These are phyloP conservation scores for Logfia minima DNA, from an alignment of 129 eudicot species.

Conservation along the genomic window DNA sequence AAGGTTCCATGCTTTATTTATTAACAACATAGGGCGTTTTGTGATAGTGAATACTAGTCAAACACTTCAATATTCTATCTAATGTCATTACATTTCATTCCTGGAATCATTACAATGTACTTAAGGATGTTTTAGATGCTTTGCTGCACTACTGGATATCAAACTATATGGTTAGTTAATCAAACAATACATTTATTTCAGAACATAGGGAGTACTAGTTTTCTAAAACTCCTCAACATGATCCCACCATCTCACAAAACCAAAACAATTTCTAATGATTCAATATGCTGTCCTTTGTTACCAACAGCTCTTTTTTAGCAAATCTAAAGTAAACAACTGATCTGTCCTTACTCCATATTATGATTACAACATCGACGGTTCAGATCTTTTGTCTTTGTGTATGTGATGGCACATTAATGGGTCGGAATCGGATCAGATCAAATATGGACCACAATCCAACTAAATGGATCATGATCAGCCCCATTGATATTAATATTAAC, in stretches of 20 bases:
- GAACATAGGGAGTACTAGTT: background rate
- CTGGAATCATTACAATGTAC: background rate
- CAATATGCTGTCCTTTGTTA: background rate
- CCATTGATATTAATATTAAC: no score
- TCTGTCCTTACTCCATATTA: background rate
- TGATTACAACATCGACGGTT: background rate
- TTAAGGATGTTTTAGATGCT: constrained; percentile 12
- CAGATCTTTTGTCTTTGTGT: background rate
- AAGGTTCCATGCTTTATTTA: background rate
- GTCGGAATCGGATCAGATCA: no score
- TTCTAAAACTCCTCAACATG: background rate
- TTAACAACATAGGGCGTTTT: no score
- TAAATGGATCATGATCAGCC: no score
- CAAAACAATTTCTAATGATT: background rate
- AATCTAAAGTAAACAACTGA: background rate
- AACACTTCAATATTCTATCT: background rate
- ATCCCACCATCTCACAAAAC: background rate
- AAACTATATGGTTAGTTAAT: background rate
- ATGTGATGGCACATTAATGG: no score
- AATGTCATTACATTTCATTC: background rate
- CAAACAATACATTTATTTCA: background rate
- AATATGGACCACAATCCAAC: background rate
- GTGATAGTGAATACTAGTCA: no score
- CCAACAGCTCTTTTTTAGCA: background rate
- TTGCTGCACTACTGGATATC: background rate